phyloP scores from a whole-genome alignment of 192 early-diverging fungal genomes.

The Coemansia sp. region DNA sequence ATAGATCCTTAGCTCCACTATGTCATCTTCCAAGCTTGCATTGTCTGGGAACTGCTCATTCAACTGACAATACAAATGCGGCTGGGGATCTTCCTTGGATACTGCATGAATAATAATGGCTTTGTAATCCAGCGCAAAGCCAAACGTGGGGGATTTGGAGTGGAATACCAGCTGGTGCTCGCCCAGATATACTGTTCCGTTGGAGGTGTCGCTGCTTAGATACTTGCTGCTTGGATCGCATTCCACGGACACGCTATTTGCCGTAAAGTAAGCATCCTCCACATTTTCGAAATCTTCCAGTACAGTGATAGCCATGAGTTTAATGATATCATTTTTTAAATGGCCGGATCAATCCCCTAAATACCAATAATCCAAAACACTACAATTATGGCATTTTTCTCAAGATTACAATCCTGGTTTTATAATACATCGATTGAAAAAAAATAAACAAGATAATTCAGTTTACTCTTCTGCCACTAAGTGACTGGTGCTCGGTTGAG shows the following conservation, averaged over 20 bases:
- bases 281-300: background rate
- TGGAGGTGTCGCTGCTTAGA: background rate
- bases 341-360: background rate
- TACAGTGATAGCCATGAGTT: background rate
- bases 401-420: background rate
- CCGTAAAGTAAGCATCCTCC: background rate
- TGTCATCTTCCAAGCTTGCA: conserved; percentile 16
- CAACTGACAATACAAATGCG: conserved; percentile 42
- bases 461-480: background rate
- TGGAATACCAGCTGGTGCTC: conserved; percentile 18
- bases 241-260: background rate
- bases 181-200: conserved; percentile 21
- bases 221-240: conserved; percentile 19
- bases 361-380: no score
- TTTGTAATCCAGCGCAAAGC: conserved; percentile 29
- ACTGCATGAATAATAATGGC: conserved; percentile 37
- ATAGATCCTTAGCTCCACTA: conserved; percentile 28
- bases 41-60: conserved; percentile 21
- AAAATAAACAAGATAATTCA: no score
- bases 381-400: no score
- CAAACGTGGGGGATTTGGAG: background rate
- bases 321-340: no score
- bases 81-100: conserved; percentile 4
- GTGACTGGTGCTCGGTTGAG: background rate
- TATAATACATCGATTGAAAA: conserved; percentile 4